Conservation (phyloP, 2,329 filamentous ascomycete species). For the Cladophialophora yegresii region DNA sequence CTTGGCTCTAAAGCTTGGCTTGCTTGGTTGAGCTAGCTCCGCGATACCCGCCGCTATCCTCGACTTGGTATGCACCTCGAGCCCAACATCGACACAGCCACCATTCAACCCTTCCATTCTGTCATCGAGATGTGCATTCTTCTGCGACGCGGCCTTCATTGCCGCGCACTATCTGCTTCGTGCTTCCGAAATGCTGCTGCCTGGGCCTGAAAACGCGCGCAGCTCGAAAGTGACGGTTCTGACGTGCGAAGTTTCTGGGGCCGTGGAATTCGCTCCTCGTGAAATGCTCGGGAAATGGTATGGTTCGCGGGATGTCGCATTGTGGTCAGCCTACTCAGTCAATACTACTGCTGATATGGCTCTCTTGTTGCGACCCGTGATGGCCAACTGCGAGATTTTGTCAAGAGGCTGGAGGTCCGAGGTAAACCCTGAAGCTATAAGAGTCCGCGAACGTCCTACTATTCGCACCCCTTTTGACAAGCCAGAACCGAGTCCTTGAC, state of each 20-base stretch:
- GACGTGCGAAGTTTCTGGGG: background rate
- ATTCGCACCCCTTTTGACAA: background rate
- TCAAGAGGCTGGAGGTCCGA: background rate
- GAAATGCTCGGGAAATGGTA: slow-evolving; percentile 6
- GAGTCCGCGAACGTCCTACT: background rate
- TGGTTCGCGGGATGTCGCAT: background rate
- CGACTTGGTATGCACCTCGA: slow-evolving; percentile 10
- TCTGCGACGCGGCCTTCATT: background rate
- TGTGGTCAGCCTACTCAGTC: background rate
- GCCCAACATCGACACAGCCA: background rate
- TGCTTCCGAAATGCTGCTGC: slow-evolving; percentile 6
- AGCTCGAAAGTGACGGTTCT: background rate
- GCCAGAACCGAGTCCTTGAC: background rate
- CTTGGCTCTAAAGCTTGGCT: background rate
- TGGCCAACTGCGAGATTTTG: background rate
- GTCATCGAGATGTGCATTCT: background rate
- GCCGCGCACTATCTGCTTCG: background rate
- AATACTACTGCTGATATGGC: background rate
- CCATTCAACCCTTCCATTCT: background rate
- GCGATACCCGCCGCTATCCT: background rate
- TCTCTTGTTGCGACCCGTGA: too few relatives aligned
- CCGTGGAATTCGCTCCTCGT: background rate
- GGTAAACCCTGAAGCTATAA: slow-evolving; percentile 6
- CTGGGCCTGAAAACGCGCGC: background rate
- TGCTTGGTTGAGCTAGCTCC: slow-evolving; percentile 8